These are phyloP conservation scores for Lichtheimia ornata DNA, from an alignment of 371 early-diverging fungal genomes.

Conservation along the genomic window DNA sequence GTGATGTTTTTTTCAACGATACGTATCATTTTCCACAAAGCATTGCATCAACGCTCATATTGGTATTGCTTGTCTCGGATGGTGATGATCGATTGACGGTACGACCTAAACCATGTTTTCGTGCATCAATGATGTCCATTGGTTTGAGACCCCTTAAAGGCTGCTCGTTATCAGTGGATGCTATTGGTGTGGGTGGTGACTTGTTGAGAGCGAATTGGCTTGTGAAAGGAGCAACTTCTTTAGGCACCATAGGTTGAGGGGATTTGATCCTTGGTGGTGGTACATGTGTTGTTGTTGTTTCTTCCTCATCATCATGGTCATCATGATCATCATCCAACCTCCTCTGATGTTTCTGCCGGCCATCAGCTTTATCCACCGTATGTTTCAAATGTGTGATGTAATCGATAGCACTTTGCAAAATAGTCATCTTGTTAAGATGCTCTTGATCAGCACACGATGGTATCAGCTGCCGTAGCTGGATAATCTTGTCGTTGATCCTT, in stretches of 20 bases:
- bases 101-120: no score
- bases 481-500: constrained; percentile 71
- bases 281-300: no score
- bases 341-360: constrained; percentile 3
- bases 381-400: constrained; percentile 66
- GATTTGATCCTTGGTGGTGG: constrained; percentile 13
- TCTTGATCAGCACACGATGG: constrained; percentile 65
- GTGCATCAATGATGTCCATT: neutral
- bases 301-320: constrained; percentile 12
- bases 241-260: constrained; percentile 37
- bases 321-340: constrained; percentile 16
- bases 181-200: neutral
- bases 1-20: neutral
- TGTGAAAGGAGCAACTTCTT: constrained; percentile 48
- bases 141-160: neutral
- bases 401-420: constrained; percentile 73
- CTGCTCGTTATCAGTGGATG: neutral
- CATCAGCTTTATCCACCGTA: constrained; percentile 40
- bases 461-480: constrained; percentile 44
- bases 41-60: constrained; percentile 2
- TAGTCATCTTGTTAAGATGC: constrained; percentile 70
- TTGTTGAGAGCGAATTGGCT: constrained; percentile 35
- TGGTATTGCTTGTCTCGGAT: neutral
- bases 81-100: neutral
- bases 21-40: neutral